Evolutionary conservation across 352 stramenopile genomes (phyloP).

Genomic region (Phytopythium oedochilum): DNA sequence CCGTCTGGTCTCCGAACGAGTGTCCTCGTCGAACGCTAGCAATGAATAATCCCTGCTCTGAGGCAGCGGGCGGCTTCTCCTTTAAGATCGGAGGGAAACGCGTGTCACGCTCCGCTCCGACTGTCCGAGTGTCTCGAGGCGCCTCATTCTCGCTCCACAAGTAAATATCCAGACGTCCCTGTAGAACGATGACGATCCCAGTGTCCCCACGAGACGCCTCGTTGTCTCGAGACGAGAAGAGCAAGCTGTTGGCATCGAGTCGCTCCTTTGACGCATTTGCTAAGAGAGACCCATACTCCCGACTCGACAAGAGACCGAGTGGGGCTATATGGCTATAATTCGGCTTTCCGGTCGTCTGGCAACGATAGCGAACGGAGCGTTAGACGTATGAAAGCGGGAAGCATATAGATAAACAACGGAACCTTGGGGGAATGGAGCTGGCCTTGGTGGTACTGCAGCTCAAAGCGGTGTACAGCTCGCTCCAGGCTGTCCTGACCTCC

Average conservation of each 20-base stretch:
- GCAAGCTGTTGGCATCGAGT: background rate
- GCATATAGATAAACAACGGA: too few species aligned
- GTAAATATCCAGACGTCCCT: constrained; percentile 3
- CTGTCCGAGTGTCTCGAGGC: background rate
- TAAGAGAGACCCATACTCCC: background rate
- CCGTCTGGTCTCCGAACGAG: constrained; percentile 45
- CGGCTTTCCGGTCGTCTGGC: background rate
- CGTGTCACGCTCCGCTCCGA: background rate
- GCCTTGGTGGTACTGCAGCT: constrained; percentile 22
- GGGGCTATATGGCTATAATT: background rate
- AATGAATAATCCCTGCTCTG: constrained; percentile 12
- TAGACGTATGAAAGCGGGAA: background rate
- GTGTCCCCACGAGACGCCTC: background rate
- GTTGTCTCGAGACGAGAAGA: constrained; percentile 1
- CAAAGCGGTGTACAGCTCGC: constrained; percentile 19
- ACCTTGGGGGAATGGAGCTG: constrained; percentile 6
- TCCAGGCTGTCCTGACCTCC: constrained; percentile 19
- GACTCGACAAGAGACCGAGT: background rate
- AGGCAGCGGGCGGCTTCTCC: background rate
- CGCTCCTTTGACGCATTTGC: background rate
- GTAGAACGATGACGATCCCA: background rate
- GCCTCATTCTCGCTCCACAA: background rate
- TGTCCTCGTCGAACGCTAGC: constrained; percentile 32
- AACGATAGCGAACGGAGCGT: too few species aligned
- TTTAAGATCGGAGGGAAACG: background rate